These are phyloP conservation scores for Primulina tabacum DNA, from an alignment of 257 asterid species.

Conservation along the genomic window DNA sequence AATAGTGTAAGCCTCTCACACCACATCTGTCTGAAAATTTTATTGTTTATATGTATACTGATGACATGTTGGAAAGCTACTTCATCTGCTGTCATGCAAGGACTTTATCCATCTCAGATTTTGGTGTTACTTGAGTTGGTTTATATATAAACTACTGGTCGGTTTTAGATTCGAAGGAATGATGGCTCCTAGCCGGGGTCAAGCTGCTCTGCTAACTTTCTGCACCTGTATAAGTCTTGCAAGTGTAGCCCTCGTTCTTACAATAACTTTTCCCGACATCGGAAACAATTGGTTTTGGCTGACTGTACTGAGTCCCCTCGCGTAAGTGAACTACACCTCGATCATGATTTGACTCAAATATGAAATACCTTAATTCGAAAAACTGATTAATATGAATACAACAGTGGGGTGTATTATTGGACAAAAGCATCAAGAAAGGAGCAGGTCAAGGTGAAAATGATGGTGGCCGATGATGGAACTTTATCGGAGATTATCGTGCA, in stretches of 20 bases:
- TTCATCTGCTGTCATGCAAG: neutral
- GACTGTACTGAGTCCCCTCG: slow-evolving; percentile 71
- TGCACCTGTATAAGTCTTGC: slow-evolving; percentile 61
- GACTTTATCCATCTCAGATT: neutral
- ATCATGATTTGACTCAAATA: neutral
- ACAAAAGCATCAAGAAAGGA: slow-evolving; percentile 88
- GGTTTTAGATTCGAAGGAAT: slow-evolving; percentile 77
- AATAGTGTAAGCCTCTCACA: slow-evolving; percentile 57
- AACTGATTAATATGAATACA: slow-evolving; percentile 15
- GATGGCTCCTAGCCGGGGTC: slow-evolving; percentile 94
- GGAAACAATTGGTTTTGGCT: slow-evolving; percentile 92
- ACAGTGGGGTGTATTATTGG: slow-evolving; percentile 92
- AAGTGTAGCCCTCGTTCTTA: neutral
- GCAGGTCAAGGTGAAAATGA: slow-evolving; percentile 82
- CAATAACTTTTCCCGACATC: slow-evolving; percentile 69
- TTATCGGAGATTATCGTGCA: slow-evolving; percentile 71
- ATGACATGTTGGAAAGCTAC: neutral
- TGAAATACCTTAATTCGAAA: neutral
- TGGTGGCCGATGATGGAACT: slow-evolving; percentile 60
- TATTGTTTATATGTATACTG: too few species aligned
- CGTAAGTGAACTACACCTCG: slow-evolving; percentile 49
- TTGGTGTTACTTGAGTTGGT: neutral
- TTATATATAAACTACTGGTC: neutral
- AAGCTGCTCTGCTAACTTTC: slow-evolving; percentile 87
- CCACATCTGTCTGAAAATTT: neutral